phyloP scores from a whole-genome alignment of 1,284 basidiomycete species.

The Psilocybe mexicana region DNA sequence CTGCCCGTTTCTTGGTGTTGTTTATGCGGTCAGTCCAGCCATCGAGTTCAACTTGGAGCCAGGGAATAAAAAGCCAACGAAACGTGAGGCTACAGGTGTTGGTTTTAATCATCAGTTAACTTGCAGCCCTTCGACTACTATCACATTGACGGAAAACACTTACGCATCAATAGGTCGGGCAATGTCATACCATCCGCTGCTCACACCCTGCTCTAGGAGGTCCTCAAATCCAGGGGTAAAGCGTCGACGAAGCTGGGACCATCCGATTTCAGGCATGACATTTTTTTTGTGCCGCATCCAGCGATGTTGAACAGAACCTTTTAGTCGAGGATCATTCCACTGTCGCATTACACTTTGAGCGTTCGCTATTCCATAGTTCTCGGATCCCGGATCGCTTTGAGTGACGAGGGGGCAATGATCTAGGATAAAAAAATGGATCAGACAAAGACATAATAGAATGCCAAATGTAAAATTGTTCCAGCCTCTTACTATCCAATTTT shows the following conservation, averaged over 20 bases:
- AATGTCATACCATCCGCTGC: constrained; percentile 31
- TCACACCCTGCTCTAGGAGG: constrained; percentile 31
- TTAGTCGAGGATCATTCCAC: constrained; percentile 27
- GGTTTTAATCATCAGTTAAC: too few species aligned
- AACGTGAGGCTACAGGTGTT: constrained; percentile 32
- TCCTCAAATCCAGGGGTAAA: constrained; percentile 37
- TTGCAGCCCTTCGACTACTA: too few species aligned
- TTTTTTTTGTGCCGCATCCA: constrained; percentile 35
- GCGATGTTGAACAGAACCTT: constrained; percentile 33
- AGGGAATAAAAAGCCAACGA: constrained; percentile 38
- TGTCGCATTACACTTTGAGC: constrained; percentile 28
- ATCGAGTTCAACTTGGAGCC: constrained; percentile 38
- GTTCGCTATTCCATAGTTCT: constrained; percentile 35
- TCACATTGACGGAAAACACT: constrained; percentile 1
- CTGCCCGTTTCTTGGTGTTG: constrained; percentile 14
- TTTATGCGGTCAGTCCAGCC: constrained; percentile 9
- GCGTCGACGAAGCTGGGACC: constrained; percentile 28
- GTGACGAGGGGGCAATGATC: constrained; percentile 31
- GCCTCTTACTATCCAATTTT: constrained; percentile 4
- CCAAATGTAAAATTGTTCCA: background rate
- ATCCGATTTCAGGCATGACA: constrained; percentile 38
- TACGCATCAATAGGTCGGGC: constrained; percentile 30
- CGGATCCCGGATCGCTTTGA: constrained; percentile 32
- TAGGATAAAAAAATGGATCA: constrained; percentile 12
- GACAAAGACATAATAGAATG: background rate